Conservation (phyloP, 1,284 basidiomycete species). For the Pyrrhoderma noxium region DNA sequence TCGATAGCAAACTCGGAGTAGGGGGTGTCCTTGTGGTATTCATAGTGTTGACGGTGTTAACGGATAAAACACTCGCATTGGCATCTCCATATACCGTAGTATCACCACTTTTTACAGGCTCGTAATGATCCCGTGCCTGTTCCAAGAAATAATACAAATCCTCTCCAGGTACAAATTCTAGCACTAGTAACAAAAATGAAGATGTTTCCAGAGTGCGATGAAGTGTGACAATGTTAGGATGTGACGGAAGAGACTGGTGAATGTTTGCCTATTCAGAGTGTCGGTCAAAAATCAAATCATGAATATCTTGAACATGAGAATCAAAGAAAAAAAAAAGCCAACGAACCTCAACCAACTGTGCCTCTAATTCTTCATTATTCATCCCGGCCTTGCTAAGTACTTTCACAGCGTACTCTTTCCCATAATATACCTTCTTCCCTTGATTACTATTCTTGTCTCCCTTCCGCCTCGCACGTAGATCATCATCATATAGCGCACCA, state of each 20-base stretch:
- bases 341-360: slow-evolving; percentile 82
- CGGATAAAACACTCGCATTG: slow-evolving; percentile 10
- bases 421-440: slow-evolving; percentile 37
- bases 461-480: not conserved
- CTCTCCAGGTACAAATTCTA: slow-evolving; percentile 94
- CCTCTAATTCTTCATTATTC: slow-evolving; percentile 75
- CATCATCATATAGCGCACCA: not conserved
- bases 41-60: slow-evolving; percentile 10
- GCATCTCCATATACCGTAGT: not conserved
- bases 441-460: not conserved
- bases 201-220: slow-evolving; percentile 82
- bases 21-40: slow-evolving; percentile 68
- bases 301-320: slow-evolving; percentile 6
- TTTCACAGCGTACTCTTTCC: slow-evolving; percentile 91
- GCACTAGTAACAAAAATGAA: slow-evolving; percentile 72
- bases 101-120: slow-evolving; percentile 28
- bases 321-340: not conserved
- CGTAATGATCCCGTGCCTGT: slow-evolving; percentile 81
- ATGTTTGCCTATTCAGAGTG: slow-evolving; percentile 66
- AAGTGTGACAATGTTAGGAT: slow-evolving; percentile 93
- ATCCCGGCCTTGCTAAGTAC: slow-evolving; percentile 91
- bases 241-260: slow-evolving; percentile 87
- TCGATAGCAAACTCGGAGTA: slow-evolving; percentile 89
- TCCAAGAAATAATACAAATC: slow-evolving; percentile 97
- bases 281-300: not conserved